These are phyloP conservation scores for Margaritispora aquatica DNA, from an alignment of 495 filamentous ascomycete genomes.

Conservation along the genomic window DNA sequence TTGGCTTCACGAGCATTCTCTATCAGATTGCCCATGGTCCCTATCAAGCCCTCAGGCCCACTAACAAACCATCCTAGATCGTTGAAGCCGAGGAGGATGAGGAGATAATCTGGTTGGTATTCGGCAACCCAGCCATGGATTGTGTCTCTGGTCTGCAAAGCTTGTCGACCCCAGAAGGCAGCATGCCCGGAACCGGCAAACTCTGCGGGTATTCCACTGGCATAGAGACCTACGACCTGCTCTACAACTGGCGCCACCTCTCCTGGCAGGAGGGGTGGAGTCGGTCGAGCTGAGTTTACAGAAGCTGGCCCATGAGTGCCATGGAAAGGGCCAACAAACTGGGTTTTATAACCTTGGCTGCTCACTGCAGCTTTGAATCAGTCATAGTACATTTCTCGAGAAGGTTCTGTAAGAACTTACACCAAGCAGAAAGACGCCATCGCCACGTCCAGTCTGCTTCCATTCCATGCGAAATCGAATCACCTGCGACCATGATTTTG, in stretches of 20 bases:
- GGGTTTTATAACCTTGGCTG: slow-evolving; percentile 12
- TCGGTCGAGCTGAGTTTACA: background rate
- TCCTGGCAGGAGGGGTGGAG: slow-evolving; percentile 18
- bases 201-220: slow-evolving; percentile 13
- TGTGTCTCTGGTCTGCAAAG: slow-evolving; percentile 28
- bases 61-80: slow-evolving; percentile 29
- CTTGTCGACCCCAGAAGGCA: slow-evolving; percentile 22
- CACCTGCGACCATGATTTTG: slow-evolving; percentile 30
- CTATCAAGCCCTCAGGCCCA: slow-evolving; percentile 18
- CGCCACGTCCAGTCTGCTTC: slow-evolving; percentile 35
- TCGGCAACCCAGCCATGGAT: slow-evolving; percentile 36
- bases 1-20: slow-evolving; percentile 20
- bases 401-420: background rate
- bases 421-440: slow-evolving; percentile 32
- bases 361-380: background rate
- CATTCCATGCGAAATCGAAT: slow-evolving; percentile 34
- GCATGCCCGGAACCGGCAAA: slow-evolving; percentile 20
- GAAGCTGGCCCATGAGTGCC: slow-evolving; percentile 21
- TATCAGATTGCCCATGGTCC: slow-evolving; percentile 22
- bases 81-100: slow-evolving; percentile 34
- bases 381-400: background rate
- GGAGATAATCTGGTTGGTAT: slow-evolving; percentile 29
- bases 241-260: slow-evolving; percentile 6
- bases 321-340: slow-evolving; percentile 31
- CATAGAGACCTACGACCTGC: slow-evolving; percentile 17